Percentiles rank a stretch among this genome's conserved stretches.
Conservation (phyloP, 2,329 filamentous ascomycete species). For the Coniochaeta prunicola region DNA sequence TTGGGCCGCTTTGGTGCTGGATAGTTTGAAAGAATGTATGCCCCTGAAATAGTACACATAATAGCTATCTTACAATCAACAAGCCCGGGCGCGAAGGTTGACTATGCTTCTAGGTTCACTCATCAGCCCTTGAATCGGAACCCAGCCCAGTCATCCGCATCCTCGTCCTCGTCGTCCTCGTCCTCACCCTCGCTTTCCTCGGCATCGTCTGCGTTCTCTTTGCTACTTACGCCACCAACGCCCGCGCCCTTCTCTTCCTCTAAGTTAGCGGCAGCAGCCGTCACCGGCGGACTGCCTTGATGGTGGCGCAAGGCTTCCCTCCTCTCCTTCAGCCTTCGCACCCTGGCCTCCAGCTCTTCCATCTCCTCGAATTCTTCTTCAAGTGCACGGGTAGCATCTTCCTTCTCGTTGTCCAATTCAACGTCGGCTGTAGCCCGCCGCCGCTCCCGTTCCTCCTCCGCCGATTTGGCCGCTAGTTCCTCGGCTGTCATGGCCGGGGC, state of each 20-base stretch:
- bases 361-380: constrained; percentile 79
- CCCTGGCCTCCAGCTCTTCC: constrained; percentile 68
- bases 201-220: constrained; percentile 19
- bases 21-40: background rate
- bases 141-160: constrained; percentile 51
- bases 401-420: constrained; percentile 58
- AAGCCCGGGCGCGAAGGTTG: background rate
- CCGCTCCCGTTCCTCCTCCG: constrained; percentile 41
- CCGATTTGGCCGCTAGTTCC: constrained; percentile 47
- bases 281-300: constrained; percentile 14
- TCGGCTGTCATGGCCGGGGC: constrained; percentile 61
- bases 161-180: constrained; percentile 31
- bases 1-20: background rate
- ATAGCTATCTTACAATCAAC: background rate
- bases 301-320: constrained; percentile 56
- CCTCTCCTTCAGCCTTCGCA: constrained; percentile 61
- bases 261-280: constrained; percentile 6
- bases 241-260: constrained; percentile 3
- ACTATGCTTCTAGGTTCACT: background rate
- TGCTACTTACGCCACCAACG: constrained; percentile 18
- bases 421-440: constrained; percentile 48
- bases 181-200: constrained; percentile 17
- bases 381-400: constrained; percentile 66
- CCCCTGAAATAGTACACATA: background rate
- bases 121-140: constrained; percentile 40